Base-by-base conservation (phyloP, 306 rosid genomes). In the Prunus mongolica region DNA sequence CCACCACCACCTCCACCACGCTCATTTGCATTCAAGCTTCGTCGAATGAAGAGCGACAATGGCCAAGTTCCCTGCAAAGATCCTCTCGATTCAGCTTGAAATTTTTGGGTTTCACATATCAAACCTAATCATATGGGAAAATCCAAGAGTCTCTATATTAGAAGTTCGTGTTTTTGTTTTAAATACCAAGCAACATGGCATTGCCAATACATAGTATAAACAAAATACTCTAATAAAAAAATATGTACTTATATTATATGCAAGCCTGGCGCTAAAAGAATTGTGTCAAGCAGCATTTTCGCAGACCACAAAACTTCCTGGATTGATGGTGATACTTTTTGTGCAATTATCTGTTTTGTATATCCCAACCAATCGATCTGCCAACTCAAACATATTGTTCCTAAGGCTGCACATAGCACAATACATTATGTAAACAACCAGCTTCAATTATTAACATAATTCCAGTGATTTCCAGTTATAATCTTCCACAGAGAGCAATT, bases 341-440 rank as follows among this genome's bases (percentile, higher is more conserved):
- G 98, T 95, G 91, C 98, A 95, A 69, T 90, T 90, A 76, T 92
- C 97, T 55, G 97, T 92, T 68, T 95, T 95, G 81, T 92, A 95
- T 56, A 95, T 95, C 69, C 97, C 99, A 49, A 95, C 97, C 15
- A 92, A 91, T 67, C 99, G 82, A 86, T 95, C 97, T 4, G 97
- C 99, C 86, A 92, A 79, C 84, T 95, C 99, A 81, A 95, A 95
- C 99, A 95, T 95, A 64, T 92, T 95, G 89, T 90, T 95, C 85
- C 98, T 83, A 30, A 92, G 93, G 83, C 96, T 95, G 97, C 86
- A 66, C 1, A 22, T 20, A 44, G 24, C 62, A 80, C 6, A 45
- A 20, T 69, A 71, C 45, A 82, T 41, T 51, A n/a, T 66, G 78
- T n/a, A 72, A 51, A 67, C 10, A 55, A 71, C 47, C 44, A 57